Evolutionary conservation across 2,329 filamentous ascomycete species (phyloP).

Genomic region (Aureobasidium zeae): DNA sequence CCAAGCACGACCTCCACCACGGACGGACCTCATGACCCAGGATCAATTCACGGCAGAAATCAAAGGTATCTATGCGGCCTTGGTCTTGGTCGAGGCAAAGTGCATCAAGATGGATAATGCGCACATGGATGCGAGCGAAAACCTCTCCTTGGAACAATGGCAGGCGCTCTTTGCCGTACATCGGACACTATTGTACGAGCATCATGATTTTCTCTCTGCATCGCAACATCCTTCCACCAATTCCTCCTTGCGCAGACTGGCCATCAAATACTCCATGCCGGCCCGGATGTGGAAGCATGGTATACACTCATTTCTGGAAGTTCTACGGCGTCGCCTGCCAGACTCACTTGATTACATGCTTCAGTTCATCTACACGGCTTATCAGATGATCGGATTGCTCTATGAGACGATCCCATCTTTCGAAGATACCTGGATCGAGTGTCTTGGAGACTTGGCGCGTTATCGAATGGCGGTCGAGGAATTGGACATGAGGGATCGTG

Average conservation of each 20-base stretch:
- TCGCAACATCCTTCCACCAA: conserved; percentile 76
- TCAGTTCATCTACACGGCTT: conserved; percentile 78
- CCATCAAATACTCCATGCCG: conserved; percentile 81
- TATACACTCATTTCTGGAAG: conserved; percentile 48
- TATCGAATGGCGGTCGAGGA: conserved; percentile 92
- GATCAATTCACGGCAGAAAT: conserved; percentile 74
- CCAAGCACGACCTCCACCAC: not conserved
- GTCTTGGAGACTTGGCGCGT: conserved; percentile 72
- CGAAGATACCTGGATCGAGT: conserved; percentile 87
- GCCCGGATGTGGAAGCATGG: conserved; percentile 90
- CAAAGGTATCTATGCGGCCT: conserved; percentile 70
- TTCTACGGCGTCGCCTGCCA: conserved; percentile 62
- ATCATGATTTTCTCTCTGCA: conserved; percentile 59
- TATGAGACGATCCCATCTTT: conserved; percentile 79
- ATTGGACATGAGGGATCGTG: conserved; percentile 57
- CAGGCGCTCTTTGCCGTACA: conserved; percentile 76
- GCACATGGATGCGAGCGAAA: conserved; percentile 42
- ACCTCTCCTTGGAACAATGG: conserved; percentile 61
- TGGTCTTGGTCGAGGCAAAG: conserved; percentile 80
- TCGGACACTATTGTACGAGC: conserved; percentile 47
- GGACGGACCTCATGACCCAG: conserved; percentile 56
- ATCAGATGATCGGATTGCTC: conserved; percentile 79
- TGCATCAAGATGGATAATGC: conserved; percentile 73
- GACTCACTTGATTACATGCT: conserved; percentile 80
- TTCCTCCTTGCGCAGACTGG: conserved; percentile 55